phyloP scores from a whole-genome alignment of 225 moss, liverwort and hornwort genomes.

The Asterella californica region DNA sequence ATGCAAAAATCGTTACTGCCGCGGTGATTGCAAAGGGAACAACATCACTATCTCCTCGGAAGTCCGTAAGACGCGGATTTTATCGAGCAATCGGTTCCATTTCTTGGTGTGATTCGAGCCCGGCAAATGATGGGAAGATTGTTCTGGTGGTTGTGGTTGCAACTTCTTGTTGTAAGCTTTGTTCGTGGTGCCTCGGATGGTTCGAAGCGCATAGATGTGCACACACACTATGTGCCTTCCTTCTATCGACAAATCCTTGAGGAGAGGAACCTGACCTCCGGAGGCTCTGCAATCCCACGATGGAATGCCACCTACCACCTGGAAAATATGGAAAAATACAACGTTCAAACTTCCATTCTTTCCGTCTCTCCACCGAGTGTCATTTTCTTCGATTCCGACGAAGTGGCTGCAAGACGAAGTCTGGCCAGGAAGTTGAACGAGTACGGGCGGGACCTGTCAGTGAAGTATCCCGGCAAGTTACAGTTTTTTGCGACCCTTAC shows the following conservation, averaged over 20 bases:
- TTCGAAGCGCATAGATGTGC: background rate
- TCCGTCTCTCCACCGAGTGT: conserved; percentile 5
- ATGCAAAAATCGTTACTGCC: too few species aligned
- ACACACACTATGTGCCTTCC: background rate
- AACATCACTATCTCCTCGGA: too few species aligned
- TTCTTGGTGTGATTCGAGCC: background rate
- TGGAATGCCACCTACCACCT: conserved; percentile 11
- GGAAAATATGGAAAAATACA: background rate
- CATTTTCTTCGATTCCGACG: background rate
- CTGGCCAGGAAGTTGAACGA: conserved; percentile 10
- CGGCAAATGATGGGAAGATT: background rate
- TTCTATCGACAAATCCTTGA: background rate
- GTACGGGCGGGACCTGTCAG: background rate
- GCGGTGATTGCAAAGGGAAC: too few species aligned
- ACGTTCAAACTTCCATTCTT: background rate
- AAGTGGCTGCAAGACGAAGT: background rate
- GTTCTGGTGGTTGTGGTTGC: background rate
- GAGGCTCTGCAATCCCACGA: background rate
- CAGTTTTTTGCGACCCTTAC: conserved; percentile 11
- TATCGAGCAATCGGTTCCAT: too few species aligned
- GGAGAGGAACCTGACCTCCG: conserved; percentile 2
- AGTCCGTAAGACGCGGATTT: too few species aligned
- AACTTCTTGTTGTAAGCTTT: background rate
- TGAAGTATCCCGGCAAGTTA: background rate
- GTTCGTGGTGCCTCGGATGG: background rate